Percentiles rank a stretch among this genome's conserved stretches.
phyloP scores from a whole-genome alignment of 2,329 filamentous ascomycete species.

The Penicillium janthinellum region DNA sequence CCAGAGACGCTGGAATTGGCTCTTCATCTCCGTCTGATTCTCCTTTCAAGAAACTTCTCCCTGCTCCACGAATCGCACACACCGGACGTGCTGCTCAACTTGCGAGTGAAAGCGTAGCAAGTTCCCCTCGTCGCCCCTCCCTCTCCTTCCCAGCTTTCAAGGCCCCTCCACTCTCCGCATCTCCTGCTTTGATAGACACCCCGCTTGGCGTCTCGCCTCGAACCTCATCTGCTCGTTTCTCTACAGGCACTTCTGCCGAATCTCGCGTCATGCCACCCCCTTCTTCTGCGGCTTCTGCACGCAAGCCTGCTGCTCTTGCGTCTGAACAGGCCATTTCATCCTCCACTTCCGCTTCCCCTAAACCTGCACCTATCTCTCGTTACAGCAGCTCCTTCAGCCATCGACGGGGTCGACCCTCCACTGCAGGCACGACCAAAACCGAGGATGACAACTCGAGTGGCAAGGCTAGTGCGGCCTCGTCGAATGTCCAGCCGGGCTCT shows the following conservation, averaged over 20 bases:
- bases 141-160: conserved; percentile 96
- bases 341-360: conserved; percentile 74
- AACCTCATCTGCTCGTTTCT: conserved; percentile 47
- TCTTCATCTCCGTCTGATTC: conserved; percentile 55
- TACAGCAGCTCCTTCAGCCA: conserved; percentile 96
- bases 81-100: conserved; percentile 36
- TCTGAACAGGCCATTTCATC: conserved; percentile 65
- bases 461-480: conserved; percentile 53
- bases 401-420: conserved; percentile 74
- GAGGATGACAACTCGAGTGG: conserved; percentile 63
- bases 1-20: conserved; percentile 55
- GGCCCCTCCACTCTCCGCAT: conserved; percentile 89
- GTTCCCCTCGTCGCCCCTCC: conserved; percentile 69
- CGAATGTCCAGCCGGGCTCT: conserved; percentile 68
- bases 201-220: conserved; percentile 56
- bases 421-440: conserved; percentile 65
- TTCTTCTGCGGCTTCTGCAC: conserved; percentile 39
- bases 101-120: conserved; percentile 47
- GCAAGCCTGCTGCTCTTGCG: conserved; percentile 54
- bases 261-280: conserved; percentile 43
- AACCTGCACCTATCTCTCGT: conserved; percentile 73
- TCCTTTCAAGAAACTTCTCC: conserved; percentile 53
- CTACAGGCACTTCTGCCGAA: conserved; percentile 43
- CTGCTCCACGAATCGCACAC: conserved; percentile 37
- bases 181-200: conserved; percentile 63